A percentile compares a stretch with the other conserved stretches of the same genome.
Conservation (phyloP, 2,329 filamentous ascomycete genomes). For the Esteya vermicola region DNA sequence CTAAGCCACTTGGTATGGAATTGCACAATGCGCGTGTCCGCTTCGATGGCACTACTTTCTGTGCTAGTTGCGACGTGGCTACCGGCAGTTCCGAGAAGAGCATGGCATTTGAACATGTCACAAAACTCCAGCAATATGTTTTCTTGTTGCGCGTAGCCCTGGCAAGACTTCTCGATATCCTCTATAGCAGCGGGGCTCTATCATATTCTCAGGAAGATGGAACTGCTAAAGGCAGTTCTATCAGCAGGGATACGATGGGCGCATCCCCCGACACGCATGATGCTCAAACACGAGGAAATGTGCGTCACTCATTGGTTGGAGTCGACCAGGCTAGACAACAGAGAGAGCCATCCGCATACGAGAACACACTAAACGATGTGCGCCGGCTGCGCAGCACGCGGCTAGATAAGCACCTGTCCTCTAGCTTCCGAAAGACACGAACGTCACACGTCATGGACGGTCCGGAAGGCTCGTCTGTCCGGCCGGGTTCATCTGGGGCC, state of each 20-base stretch:
- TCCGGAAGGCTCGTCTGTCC: slow-evolving; percentile 51
- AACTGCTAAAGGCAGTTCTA: neutral
- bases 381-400: slow-evolving; percentile 81
- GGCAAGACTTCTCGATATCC: slow-evolving; percentile 73
- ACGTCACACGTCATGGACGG: slow-evolving; percentile 89
- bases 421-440: slow-evolving; percentile 78
- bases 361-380: slow-evolving; percentile 93
- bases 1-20: slow-evolving; percentile 50
- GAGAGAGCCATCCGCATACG: slow-evolving; percentile 65
- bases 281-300: slow-evolving; percentile 56
- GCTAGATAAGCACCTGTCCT: slow-evolving; percentile 86
- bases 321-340: slow-evolving; percentile 45
- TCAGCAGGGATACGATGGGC: neutral
- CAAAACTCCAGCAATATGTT: slow-evolving; percentile 85
- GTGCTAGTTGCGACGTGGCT: slow-evolving; percentile 52
- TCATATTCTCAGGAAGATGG: slow-evolving; percentile 51
- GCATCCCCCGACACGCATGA: slow-evolving; percentile 5
- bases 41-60: slow-evolving; percentile 55
- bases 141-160: slow-evolving; percentile 86
- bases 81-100: slow-evolving; percentile 36
- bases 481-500: slow-evolving; percentile 58
- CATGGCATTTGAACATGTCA: slow-evolving; percentile 53
- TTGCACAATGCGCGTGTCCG: slow-evolving; percentile 60
- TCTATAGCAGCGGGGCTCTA: slow-evolving; percentile 70
- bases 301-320: slow-evolving; percentile 25